Evolutionary conservation across 768 basidiomycete genomes (phyloP), one percentile per base, ranked within the genome.

Genomic region (Boletus subcaerulescens): DNA sequence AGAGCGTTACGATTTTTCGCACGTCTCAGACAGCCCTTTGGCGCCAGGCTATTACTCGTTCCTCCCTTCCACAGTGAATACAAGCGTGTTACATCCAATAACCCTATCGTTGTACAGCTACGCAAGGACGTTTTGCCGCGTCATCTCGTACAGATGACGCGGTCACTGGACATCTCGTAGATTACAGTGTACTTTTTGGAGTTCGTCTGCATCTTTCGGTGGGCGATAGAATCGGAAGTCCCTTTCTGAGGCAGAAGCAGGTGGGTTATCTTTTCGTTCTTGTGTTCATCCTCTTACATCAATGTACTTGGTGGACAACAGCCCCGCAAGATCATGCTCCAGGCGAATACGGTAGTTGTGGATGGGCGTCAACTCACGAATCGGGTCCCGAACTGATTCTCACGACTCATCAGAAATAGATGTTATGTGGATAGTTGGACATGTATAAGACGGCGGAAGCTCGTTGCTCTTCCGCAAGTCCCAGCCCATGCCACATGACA

Each of bases 271-370:
- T 36, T 50, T 49, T 20, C 22, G 18, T 48, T 41, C 20, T 9
- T 22, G 8, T 49, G 10, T 8, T 38, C 9, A 11, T 17, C 35
- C 20, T 31, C 15, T 45, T 12, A 48, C 5, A 20, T 1, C 38
- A 47, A 55, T 35, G n/a, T 48, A 13, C 35, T 39, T 49, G 52
- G 14, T 40, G 53, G 4, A 43, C 15, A 26, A 50, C 60, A 93
- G 86, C 87, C 92, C 17, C 83, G 92, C 54, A 93, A 91, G 70
- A 79, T 91, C 17, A 88, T 93, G 70, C 85, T 91, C 4, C 92
- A 91, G 69, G 88, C 90, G 3, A 93, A 88, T 63, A 91, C 91
- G 14, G 74, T 85, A 60, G 60, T 92, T 45, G 80, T 80, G 49
- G 73, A 83, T 59, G 85, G 75, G 10, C 9, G 14, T 10, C n/a